A percentile compares a stretch with the other conserved stretches of the same genome.
These are phyloP conservation scores for Chenopodium album DNA, from an alignment of 148 eudicot genomes.

Conservation along the genomic window DNA sequence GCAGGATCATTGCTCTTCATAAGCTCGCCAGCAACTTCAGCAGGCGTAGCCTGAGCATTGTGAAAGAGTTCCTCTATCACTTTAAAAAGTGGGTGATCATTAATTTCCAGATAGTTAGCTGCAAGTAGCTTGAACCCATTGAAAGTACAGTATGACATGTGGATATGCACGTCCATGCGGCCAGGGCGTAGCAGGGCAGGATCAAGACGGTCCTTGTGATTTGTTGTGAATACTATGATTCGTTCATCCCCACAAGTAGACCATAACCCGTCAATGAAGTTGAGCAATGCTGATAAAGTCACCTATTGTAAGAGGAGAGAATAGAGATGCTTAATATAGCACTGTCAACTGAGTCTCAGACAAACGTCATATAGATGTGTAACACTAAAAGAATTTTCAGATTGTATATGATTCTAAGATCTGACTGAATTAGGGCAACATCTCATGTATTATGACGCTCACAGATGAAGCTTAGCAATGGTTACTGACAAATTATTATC, in stretches of 20 bases:
- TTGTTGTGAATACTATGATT: slow-evolving; percentile 71
- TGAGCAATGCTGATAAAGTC: slow-evolving; percentile 61
- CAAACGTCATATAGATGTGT: not conserved
- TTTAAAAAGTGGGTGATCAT: slow-evolving; percentile 34
- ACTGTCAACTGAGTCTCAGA: not conserved
- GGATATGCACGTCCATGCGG: slow-evolving; percentile 74
- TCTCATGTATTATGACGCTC: not conserved
- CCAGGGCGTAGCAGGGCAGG: slow-evolving; percentile 72
- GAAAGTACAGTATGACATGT: slow-evolving; percentile 70
- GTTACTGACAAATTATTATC: not conserved
- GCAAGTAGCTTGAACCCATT: slow-evolving; percentile 53
- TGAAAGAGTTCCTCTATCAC: slow-evolving; percentile 28
- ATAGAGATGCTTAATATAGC: not conserved
- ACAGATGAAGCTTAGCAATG: not conserved
- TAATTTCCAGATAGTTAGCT: slow-evolving; percentile 49
- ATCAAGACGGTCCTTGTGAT: slow-evolving; percentile 67
- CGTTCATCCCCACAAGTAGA: slow-evolving; percentile 79
- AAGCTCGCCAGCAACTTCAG: slow-evolving; percentile 41
- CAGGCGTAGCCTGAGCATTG: slow-evolving; percentile 33
- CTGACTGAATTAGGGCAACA: not conserved
- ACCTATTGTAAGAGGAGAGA: slow-evolving; percentile 31
- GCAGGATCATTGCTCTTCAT: slow-evolving; percentile 38
- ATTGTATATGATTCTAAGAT: not conserved
- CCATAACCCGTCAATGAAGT: slow-evolving; percentile 73
- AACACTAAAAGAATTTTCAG: not conserved